Evolutionary conservation across 2,329 filamentous ascomycete genomes (phyloP), one percentile per base, ranked within the genome.

Genomic region (Neonectria hederae): DNA sequence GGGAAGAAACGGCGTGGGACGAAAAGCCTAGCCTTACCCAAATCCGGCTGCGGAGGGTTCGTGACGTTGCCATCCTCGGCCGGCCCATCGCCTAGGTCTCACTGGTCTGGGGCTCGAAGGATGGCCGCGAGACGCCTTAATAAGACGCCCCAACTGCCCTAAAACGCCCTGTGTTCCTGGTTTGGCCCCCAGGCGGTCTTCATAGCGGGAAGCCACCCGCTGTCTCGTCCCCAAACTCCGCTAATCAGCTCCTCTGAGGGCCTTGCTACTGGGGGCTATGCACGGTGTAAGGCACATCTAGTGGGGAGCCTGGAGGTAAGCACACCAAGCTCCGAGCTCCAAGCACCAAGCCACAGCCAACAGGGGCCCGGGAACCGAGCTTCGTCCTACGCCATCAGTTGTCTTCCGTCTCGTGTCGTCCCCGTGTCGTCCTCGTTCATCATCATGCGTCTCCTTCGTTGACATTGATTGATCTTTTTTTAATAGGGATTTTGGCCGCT

Each of bases 371-470:
- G 32, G 26, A 54, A 53, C 53, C 54, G 45, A 56, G 45, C 49
- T 35, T 60, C 38, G 57, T 57, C 59, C 17, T 28, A 53, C 49
- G 45, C 59, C 56, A 53, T 46, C 35, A 26, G 51, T 49, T 26
- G 38, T 42, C 19, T 65, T 57, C 51, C 52, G 65, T 64, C 52
- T 55, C 52, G 26, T 49, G 4, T 57, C 62, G 54, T 42, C 42
- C 45, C 42, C 42, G 56, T 55, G 32, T 59, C 26, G 24, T 40
- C 60, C 49, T 58, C 42, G 28, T 51, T 51, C 48, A 51, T 51
- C 48, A 59, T 54, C 30, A 66, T 69, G 66, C 30, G 52, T 46
- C 46, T 45, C 55, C 40, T 54, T 66, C 59, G 62, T 70, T 70
- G 49, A 60, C 54, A 53, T 26, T 54, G 54, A 14, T 35, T 28